A percentile compares a stretch with the other conserved stretches of the same genome.
Evolutionary conservation across 2,329 filamentous ascomycete species (phyloP).

Genomic region (Grosmannia clavigera): DNA sequence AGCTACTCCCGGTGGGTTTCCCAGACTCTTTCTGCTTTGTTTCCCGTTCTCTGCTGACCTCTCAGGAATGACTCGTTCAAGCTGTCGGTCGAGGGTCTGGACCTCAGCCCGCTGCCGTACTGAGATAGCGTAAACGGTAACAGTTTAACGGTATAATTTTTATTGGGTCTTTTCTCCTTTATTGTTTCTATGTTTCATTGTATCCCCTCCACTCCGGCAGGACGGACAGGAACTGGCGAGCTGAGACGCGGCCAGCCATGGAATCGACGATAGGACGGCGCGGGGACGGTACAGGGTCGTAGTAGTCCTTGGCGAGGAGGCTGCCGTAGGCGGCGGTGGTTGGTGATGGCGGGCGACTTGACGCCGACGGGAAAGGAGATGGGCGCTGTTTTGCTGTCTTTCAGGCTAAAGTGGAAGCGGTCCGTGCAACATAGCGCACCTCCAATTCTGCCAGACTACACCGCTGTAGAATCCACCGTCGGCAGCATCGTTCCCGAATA

Average conservation of each 20-base stretch:
- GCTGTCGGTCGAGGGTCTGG: constrained; percentile 45
- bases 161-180: no score
- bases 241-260: no score
- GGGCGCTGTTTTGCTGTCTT: neutral
- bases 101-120: constrained; percentile 46
- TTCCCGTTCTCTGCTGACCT: neutral
- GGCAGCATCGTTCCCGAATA: neutral
- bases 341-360: no score
- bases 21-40: neutral
- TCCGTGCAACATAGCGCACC: no score
- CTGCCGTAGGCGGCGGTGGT: no score
- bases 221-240: no score
- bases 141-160: no score
- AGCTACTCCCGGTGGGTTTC: constrained; percentile 62
- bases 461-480: neutral
- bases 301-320: no score
- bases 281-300: no score
- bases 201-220: no score
- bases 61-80: constrained; percentile 48
- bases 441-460: neutral
- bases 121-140: constrained; percentile 40
- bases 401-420: neutral
- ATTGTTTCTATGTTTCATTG: no score
- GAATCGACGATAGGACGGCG: no score
- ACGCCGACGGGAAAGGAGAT: neutral